Conservation (phyloP, 805 yeast species). For the Diddensiella santjacobensis region DNA sequence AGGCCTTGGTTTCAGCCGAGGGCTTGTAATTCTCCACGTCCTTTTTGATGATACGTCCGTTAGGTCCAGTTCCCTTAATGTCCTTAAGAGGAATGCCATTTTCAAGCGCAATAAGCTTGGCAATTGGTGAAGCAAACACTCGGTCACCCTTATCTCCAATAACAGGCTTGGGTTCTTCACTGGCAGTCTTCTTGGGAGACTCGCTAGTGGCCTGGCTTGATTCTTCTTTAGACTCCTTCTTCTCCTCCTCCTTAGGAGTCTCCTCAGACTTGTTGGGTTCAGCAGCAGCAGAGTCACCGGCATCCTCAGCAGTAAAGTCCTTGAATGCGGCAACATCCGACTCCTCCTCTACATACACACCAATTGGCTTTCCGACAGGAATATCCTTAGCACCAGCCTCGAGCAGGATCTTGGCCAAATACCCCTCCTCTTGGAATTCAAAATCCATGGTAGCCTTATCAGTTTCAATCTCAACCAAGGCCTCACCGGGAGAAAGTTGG, state of each 20-base stretch:
- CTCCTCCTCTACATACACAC: conserved; percentile 87
- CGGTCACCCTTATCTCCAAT: conserved; percentile 47
- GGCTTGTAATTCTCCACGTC: conserved; percentile 76
- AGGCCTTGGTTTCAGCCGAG: conserved; percentile 32
- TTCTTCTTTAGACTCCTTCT: conserved; percentile 29
- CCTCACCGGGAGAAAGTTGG: conserved; percentile 83
- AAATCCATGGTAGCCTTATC: conserved; percentile 98
- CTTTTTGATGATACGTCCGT: conserved; percentile 86
- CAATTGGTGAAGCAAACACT: conserved; percentile 91
- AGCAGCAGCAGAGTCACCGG: conserved; percentile 52
- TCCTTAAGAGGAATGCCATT: conserved; percentile 83
- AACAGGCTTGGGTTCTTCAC: conserved; percentile 24
- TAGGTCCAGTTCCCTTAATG: conserved; percentile 90
- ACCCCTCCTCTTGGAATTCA: conserved; percentile 97
- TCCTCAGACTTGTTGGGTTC: conserved; percentile 38
- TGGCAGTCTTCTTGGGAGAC: conserved; percentile 81
- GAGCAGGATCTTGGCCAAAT: conserved; percentile 77
- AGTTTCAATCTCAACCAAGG: conserved; percentile 94
- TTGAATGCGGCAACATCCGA: conserved; percentile 85
- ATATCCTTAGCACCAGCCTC: conserved; percentile 84
- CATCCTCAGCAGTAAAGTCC: conserved; percentile 78
- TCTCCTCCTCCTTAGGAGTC: conserved; percentile 29
- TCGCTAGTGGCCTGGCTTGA: conserved; percentile 35
- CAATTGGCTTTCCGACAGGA: conserved; percentile 94
- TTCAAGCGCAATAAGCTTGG: conserved; percentile 89